Conservation (phyloP, 768 basidiomycete genomes). For the Russula sp. region DNA sequence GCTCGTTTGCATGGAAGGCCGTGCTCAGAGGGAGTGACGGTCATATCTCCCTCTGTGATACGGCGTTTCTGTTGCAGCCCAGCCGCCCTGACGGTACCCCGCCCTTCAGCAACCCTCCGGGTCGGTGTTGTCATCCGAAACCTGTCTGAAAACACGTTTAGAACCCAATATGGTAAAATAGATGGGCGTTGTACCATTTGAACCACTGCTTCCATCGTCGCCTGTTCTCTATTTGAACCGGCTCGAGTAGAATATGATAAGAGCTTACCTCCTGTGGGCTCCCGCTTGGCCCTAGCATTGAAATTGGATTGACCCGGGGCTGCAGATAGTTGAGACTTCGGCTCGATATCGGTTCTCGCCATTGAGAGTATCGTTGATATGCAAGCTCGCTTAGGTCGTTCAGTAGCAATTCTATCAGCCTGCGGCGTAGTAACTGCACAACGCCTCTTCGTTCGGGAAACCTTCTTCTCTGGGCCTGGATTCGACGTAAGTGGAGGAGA, state of each 20-base stretch:
- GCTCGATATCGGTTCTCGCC: not conserved
- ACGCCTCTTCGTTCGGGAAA: not conserved
- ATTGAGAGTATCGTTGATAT: not conserved
- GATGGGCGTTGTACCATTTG: not conserved
- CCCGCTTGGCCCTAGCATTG: not conserved
- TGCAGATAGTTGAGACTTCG: not conserved
- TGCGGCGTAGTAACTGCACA: not conserved
- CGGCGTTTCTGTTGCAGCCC: not conserved
- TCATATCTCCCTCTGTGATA: not conserved
- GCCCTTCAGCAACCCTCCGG: not conserved
- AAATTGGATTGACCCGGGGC: not conserved
- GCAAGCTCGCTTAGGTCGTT: constrained; percentile 6
- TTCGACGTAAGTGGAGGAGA: not conserved
- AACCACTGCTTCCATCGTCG: not conserved
- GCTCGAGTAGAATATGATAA: not conserved
- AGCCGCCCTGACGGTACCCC: not conserved
- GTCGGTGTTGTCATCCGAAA: not conserved
- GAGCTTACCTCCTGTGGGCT: not conserved
- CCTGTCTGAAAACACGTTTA: not conserved
- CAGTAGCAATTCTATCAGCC: not conserved
- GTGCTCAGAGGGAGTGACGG: not conserved
- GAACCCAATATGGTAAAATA: not conserved
- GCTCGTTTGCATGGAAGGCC: constrained; percentile 5
- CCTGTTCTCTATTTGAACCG: not conserved
- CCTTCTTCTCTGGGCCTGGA: not conserved